Conservation (phyloP, 2,329 filamentous ascomycete genomes). For the Colletotrichum tropicale region DNA sequence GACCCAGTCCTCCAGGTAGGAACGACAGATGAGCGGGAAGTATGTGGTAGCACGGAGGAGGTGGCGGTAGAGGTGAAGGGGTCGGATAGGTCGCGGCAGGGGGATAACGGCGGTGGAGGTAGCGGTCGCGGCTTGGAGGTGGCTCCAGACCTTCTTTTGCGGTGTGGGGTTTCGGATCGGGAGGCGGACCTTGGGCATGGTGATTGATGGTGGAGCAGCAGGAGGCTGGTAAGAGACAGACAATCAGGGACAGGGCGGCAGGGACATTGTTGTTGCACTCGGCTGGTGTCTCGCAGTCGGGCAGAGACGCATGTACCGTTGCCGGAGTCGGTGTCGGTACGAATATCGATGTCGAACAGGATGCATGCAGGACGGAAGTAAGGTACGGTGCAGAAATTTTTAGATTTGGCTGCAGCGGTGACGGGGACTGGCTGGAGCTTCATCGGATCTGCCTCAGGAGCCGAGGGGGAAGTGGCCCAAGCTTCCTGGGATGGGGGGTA, state of each 20-base stretch:
- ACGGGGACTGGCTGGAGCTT: background rate
- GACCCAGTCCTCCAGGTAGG: constrained; percentile 47
- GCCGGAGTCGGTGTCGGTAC: background rate
- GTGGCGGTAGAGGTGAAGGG: constrained; percentile 59
- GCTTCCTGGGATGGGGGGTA: background rate
- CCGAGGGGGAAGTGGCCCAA: background rate
- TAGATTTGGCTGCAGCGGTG: background rate
- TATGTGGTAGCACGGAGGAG: constrained; percentile 67
- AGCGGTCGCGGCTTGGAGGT: constrained; percentile 12
- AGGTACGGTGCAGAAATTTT: background rate
- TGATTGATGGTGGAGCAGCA: background rate
- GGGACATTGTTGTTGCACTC: background rate
- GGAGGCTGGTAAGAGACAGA: background rate
- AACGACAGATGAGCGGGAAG: constrained; percentile 56
- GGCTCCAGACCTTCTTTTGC: background rate
- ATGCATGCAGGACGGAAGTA: constrained; percentile 8
- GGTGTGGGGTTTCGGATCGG: constrained; percentile 29
- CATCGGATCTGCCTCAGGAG: background rate
- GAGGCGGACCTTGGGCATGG: constrained; percentile 28
- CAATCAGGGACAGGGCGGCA: background rate
- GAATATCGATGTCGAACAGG: constrained; percentile 4
- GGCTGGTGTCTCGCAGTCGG: background rate
- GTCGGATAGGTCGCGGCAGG: constrained; percentile 33
- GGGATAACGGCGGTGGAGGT: constrained; percentile 28
- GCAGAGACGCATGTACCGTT: constrained; percentile 1